Conservation (phyloP, 2,329 filamentous ascomycete genomes). For the Sphaceloma murrayae region DNA sequence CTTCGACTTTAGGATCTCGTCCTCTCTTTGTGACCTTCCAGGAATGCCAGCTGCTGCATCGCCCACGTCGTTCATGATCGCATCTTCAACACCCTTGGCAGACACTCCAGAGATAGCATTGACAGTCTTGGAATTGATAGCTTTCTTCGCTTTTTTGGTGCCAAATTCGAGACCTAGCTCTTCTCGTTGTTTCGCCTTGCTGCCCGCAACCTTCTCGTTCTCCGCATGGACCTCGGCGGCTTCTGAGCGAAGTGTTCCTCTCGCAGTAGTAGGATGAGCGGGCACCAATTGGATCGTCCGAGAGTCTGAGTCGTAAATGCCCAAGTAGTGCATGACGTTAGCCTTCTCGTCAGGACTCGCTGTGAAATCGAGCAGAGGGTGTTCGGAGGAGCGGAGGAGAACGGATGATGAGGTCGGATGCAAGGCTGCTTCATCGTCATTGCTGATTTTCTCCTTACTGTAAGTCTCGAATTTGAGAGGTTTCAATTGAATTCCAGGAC, state of each 20-base stretch:
- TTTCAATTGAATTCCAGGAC: constrained; percentile 34
- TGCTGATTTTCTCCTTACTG: no score
- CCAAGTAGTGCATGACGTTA: constrained; percentile 51
- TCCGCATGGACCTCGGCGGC: constrained; percentile 30
- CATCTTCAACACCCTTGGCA: constrained; percentile 44
- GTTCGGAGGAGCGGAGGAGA: constrained; percentile 51
- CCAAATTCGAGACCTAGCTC: constrained; percentile 70
- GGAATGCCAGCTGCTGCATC: constrained; percentile 56
- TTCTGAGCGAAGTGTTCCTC: constrained; percentile 40
- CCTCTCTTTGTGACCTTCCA: constrained; percentile 55
- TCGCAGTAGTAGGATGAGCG: constrained; percentile 47
- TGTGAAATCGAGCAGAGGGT: constrained; percentile 51
- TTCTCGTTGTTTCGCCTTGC: constrained; percentile 52
- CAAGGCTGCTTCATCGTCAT: constrained; percentile 20
- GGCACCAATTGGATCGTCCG: constrained; percentile 46
- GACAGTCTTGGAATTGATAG: constrained; percentile 56
- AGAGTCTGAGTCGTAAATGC: constrained; percentile 47
- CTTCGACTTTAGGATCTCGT: constrained; percentile 56
- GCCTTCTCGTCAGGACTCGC: constrained; percentile 38
- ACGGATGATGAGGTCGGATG: constrained; percentile 40
- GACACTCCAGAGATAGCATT: constrained; percentile 52
- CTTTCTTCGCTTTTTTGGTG: constrained; percentile 78
- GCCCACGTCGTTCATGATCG: constrained; percentile 55
- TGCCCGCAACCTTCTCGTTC: constrained; percentile 23
- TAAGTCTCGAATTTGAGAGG: constrained; percentile 42